A percentile compares a stretch with the other conserved stretches of the same genome.
Evolutionary conservation across 140 eudicot genomes (phyloP).

Genomic region (Cichorium intybus): DNA sequence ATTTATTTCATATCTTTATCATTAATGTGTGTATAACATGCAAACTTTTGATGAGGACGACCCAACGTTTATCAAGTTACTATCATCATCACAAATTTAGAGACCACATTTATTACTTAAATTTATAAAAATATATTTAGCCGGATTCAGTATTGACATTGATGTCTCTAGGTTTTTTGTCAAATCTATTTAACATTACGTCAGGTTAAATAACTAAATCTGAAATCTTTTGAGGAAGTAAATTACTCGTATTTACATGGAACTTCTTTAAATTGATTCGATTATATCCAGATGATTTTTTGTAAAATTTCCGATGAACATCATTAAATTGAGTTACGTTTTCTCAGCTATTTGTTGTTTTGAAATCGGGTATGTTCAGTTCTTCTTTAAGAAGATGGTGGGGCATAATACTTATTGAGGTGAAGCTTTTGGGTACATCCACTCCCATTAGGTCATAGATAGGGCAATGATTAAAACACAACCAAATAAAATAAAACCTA

Average conservation of each 20-base stretch:
- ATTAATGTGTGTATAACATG: slow-evolving; percentile 1
- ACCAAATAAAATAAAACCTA: slow-evolving; percentile 6
- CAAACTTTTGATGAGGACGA: neutral
- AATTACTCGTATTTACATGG: neutral
- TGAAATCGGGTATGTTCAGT: neutral
- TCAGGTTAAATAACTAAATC: neutral
- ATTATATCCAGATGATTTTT: neutral
- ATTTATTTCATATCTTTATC: slow-evolving; percentile 1
- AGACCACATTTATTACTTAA: neutral
- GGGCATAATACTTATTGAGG: neutral
- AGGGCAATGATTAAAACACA: neutral
- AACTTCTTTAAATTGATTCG: neutral
- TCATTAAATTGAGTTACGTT: neutral
- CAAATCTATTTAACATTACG: neutral
- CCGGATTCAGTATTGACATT: neutral
- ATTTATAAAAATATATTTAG: neutral
- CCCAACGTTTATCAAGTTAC: neutral
- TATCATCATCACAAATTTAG: neutral
- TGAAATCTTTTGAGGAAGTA: neutral
- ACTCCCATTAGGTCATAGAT: neutral
- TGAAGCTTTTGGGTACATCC: neutral
- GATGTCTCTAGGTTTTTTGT: slow-evolving; percentile 1
- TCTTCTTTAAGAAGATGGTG: neutral
- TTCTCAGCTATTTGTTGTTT: neutral
- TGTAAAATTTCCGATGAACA: neutral